Conservation (phyloP, 768 basidiomycete species). For the Heimioporus sp. region DNA sequence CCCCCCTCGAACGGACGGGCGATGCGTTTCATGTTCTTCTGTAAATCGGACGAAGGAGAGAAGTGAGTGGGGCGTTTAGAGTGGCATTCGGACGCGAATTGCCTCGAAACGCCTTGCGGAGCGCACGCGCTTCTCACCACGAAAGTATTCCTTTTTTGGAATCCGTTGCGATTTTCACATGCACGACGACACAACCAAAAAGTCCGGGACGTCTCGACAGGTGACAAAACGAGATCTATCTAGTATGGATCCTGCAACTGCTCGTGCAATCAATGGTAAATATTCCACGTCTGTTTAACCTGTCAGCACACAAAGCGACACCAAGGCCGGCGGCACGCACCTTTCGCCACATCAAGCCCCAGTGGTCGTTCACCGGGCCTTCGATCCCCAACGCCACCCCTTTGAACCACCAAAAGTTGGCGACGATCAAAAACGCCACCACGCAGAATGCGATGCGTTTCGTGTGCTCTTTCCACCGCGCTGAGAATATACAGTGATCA, state of each 20-base stretch:
- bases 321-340: constrained; percentile 29
- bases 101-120: no score
- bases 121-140: no score
- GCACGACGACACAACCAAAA: no score
- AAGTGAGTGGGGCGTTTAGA: no score
- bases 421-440: constrained; percentile 55
- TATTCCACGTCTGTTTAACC: neutral
- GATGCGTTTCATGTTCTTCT: neutral
- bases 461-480: constrained; percentile 57
- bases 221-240: neutral
- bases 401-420: constrained; percentile 95
- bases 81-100: no score
- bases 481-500: constrained; percentile 90
- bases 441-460: constrained; percentile 74
- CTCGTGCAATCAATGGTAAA: neutral
- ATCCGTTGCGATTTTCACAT: no score
- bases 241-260: neutral
- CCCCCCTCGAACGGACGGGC: neutral
- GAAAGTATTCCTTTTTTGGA: no score
- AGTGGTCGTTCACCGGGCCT: constrained; percentile 80
- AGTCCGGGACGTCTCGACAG: no score
- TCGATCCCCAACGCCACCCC: constrained; percentile 87
- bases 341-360: constrained; percentile 78
- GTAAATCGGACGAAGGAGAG: no score
- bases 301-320: neutral